phyloP scores from a whole-genome alignment of 495 filamentous ascomycete genomes.

The Clohesyomyces aquaticus region DNA sequence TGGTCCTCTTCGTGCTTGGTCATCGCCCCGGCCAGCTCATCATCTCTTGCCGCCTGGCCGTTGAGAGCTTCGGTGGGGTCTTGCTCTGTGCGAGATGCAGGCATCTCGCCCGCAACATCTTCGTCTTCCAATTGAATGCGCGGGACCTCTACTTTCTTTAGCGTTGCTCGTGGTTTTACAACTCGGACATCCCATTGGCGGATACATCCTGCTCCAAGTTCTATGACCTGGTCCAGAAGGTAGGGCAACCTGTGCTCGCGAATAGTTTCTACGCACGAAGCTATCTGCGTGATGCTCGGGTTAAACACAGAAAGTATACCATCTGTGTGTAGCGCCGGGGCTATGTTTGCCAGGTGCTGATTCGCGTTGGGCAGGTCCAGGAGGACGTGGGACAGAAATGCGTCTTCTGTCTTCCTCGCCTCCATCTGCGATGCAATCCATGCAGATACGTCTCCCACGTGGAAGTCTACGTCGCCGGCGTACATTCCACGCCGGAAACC shows the following conservation, averaged over 20 bases:
- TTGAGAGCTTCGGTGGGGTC: slow-evolving; percentile 29
- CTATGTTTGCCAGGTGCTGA: slow-evolving; percentile 60
- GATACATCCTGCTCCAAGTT: slow-evolving; percentile 64
- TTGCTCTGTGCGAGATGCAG: neutral
- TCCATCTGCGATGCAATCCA: slow-evolving; percentile 57
- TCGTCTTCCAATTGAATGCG: neutral
- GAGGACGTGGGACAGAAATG: slow-evolving; percentile 69
- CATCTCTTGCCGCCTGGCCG: slow-evolving; percentile 29
- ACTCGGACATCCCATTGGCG: slow-evolving; percentile 69
- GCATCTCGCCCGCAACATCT: neutral
- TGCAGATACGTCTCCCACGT: slow-evolving; percentile 64
- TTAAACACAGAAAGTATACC: slow-evolving; percentile 70
- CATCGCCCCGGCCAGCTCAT: slow-evolving; percentile 35
- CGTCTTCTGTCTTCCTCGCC: slow-evolving; percentile 38
- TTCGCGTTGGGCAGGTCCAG: slow-evolving; percentile 71
- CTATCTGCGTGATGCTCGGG: slow-evolving; percentile 78
- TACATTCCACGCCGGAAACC: slow-evolving; percentile 75
- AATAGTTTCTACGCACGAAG: slow-evolving; percentile 59
- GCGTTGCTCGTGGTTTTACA: slow-evolving; percentile 50
- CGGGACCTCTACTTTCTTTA: slow-evolving; percentile 11
- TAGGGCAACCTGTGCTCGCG: slow-evolving; percentile 58
- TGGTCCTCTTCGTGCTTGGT: slow-evolving; percentile 46
- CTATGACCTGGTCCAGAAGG: slow-evolving; percentile 64
- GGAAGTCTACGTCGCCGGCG: slow-evolving; percentile 67
- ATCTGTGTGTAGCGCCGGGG: slow-evolving; percentile 60